phyloP scores from a whole-genome alignment of 2,329 filamentous ascomycete species.

The Talaromyces sp. region DNA sequence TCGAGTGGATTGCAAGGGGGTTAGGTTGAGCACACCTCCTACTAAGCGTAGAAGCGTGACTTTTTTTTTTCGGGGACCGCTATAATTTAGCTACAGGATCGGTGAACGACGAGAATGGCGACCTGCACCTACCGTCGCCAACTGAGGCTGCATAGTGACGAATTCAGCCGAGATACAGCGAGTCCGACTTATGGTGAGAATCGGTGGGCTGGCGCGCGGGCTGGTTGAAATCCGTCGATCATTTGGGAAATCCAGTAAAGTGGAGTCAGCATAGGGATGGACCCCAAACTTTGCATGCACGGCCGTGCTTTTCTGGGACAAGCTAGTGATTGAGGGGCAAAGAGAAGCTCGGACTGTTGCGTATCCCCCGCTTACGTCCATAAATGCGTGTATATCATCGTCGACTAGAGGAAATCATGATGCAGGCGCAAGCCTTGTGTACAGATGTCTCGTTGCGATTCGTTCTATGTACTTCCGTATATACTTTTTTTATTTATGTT shows the following conservation, averaged over 20 bases:
- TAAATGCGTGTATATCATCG: background rate
- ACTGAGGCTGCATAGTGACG: background rate
- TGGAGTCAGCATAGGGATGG: conserved; percentile 2
- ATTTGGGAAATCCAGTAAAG: background rate
- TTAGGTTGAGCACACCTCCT: too few species aligned
- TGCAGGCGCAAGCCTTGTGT: background rate
- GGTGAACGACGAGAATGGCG: background rate
- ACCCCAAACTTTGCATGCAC: conserved; percentile 1
- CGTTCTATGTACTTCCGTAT: background rate
- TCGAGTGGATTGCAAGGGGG: too few species aligned
- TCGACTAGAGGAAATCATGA: background rate
- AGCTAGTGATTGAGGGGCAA: background rate
- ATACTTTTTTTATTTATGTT: too few species aligned
- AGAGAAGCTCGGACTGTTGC: background rate
- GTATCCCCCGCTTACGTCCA: background rate
- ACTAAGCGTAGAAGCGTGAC: too few species aligned
- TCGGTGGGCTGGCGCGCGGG: background rate
- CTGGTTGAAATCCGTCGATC: conserved; percentile 2
- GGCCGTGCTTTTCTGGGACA: background rate
- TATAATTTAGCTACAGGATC: background rate
- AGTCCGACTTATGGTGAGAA: background rate
- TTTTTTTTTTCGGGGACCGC: too few species aligned
- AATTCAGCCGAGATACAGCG: background rate
- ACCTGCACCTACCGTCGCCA: background rate
- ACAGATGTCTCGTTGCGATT: conserved; percentile 2